Conservation (phyloP, 441 rosid genomes). For the Isatis lusitanica region DNA sequence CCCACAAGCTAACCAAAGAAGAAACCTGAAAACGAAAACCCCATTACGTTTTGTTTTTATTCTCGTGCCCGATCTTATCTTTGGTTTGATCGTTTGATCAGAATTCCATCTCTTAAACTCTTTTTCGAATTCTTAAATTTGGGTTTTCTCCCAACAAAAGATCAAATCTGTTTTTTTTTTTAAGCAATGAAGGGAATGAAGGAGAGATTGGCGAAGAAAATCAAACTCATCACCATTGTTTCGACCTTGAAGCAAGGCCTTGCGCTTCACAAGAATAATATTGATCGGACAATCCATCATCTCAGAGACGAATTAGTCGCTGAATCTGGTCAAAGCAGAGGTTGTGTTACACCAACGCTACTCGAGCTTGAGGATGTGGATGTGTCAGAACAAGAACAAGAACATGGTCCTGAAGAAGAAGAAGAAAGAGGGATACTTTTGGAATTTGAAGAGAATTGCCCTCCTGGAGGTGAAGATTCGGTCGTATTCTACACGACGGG, state of each 20-base stretch:
- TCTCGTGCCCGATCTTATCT: constrained; percentile 25
- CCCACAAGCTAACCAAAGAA: constrained; percentile 38
- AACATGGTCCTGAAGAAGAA: constrained; percentile 10
- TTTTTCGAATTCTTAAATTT: constrained; percentile 17
- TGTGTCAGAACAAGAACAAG: constrained; percentile 1
- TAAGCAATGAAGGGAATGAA: constrained; percentile 64
- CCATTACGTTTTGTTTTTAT: constrained; percentile 16
- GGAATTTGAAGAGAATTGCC: constrained; percentile 59
- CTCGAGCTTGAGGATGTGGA: constrained; percentile 17
- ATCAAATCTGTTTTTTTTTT: neutral
- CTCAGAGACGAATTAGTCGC: constrained; percentile 38
- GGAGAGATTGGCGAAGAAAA: constrained; percentile 64
- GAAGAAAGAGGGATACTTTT: constrained; percentile 31
- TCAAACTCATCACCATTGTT: constrained; percentile 56
- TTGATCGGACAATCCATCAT: constrained; percentile 37
- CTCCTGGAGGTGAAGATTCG: constrained; percentile 65
- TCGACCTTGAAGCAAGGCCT: constrained; percentile 51
- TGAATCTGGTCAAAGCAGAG: constrained; percentile 28
- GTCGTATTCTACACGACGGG: constrained; percentile 81
- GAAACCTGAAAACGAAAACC: constrained; percentile 21
- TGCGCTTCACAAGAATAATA: constrained; percentile 38
- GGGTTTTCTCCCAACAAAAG: neutral
- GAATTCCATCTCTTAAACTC: neutral
- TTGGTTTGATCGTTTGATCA: constrained; percentile 16
- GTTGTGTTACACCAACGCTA: constrained; percentile 38